Base-by-base conservation (phyloP, 139 green algal species). In the Pedinophyceae sp. region DNA sequence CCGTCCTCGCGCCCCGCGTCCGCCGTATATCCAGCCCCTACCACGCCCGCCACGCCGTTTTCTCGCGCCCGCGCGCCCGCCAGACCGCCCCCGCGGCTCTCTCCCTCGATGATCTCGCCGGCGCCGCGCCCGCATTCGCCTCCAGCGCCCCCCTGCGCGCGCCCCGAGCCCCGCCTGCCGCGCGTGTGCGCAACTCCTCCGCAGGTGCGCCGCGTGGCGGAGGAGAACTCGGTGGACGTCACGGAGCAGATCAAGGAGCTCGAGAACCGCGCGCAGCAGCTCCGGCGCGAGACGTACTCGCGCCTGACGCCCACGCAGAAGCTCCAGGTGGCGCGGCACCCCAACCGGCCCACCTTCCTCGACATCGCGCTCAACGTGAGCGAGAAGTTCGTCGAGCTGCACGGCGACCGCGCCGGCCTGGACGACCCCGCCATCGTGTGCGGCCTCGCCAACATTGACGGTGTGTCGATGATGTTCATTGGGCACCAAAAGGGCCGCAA, bases 321-420 rank as follows among this genome's bases (percentile, higher is more conserved):
- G 20, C 74, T 97, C 47, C 80, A 93, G 66, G 88, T 97, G 13
- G 88, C 88, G 2, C 83, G 88, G 50, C 88, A 97, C 69, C 86
- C 88, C 48, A 93, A 94, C 71, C 65, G 80, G 30, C 88, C 88
- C 41, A 96, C 88, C 26, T 96, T 92, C 75, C 75, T 97, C 27
- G 88, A 97, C 66, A 91, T 96, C 64, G 87, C 84, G 24, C 72
- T 94, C 29, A 96, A 96, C 78, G 95, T 96, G 62, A 86, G 80
- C 16, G 87, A 94, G 59, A 93, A 94, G 73, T 86, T 83, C 50
- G 87, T 96, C 40, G 88, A 97, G 79, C 75, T 97, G 59, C 89
- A 97, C 60, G 89, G 89, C 22, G 89, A 97, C 76, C 70, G 89
- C 6, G 85, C 68, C 7, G 82, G 82, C 7, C 64, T 87, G 29